These are phyloP conservation scores for Hortiboletus campestris DNA, from an alignment of 768 basidiomycete genomes.

Conservation along the genomic window DNA sequence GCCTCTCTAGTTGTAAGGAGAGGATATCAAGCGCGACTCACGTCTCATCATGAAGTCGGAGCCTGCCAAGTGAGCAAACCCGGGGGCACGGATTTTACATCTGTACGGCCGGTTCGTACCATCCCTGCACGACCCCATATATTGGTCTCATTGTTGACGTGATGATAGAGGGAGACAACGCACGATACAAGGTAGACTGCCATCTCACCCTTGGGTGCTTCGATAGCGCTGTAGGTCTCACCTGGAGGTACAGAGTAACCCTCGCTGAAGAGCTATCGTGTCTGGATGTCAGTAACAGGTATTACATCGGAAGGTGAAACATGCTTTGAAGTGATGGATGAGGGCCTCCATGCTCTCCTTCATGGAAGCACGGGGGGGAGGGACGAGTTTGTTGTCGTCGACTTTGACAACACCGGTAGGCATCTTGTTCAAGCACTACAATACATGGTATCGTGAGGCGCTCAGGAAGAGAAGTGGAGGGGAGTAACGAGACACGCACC, in stretches of 20 bases:
- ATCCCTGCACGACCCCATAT: conserved; percentile 49
- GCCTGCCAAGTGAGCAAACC: conserved; percentile 93
- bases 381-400: conserved; percentile 96
- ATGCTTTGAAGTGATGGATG: conserved; percentile 97
- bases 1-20: background rate
- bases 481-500: conserved; percentile 32
- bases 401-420: conserved; percentile 89
- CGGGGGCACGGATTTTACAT: conserved; percentile 96
- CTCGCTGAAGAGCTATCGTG: conserved; percentile 81
- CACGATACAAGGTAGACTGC: conserved; percentile 96
- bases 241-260: conserved; percentile 95
- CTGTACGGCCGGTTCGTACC: conserved; percentile 95
- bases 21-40: conserved; percentile 37
- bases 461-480: background rate
- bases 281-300: background rate
- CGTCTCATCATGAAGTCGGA: conserved; percentile 98
- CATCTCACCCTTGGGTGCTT: conserved; percentile 99
- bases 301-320: background rate
- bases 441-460: background rate
- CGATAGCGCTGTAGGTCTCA: conserved; percentile 96
- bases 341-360: conserved; percentile 99
- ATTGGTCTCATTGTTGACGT: background rate
- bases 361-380: conserved; percentile 96
- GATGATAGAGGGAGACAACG: conserved; percentile 27
- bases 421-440: conserved; percentile 94